These are phyloP conservation scores for Ceratocystis variospora DNA, from an alignment of 2,329 filamentous ascomycete genomes.

Conservation along the genomic window DNA sequence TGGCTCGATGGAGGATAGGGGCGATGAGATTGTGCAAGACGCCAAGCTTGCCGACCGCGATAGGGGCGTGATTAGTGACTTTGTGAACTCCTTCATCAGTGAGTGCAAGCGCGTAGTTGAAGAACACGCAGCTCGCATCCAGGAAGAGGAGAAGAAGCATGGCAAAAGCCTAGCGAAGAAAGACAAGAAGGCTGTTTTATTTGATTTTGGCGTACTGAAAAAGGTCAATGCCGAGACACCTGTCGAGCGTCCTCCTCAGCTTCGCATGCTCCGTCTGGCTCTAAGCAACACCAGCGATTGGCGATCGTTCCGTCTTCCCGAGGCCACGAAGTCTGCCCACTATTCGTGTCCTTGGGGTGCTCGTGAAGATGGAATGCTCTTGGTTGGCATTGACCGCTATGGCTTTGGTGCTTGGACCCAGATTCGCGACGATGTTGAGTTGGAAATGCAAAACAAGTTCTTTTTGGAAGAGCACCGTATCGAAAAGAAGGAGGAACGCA, in stretches of 20 bases:
- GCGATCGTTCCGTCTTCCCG: constrained; percentile 69
- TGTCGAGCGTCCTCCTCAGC: constrained; percentile 76
- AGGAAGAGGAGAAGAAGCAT: constrained; percentile 67
- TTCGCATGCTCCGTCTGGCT: constrained; percentile 67
- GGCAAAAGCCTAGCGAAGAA: constrained; percentile 87
- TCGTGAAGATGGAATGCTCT: constrained; percentile 91
- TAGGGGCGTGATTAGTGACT: constrained; percentile 58
- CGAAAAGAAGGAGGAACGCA: constrained; percentile 88
- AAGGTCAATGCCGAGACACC: constrained; percentile 94
- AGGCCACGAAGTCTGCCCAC: constrained; percentile 81
- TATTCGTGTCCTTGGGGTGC: constrained; percentile 89
- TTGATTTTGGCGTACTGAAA: constrained; percentile 86
- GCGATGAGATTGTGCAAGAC: constrained; percentile 75
- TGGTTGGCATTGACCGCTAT: constrained; percentile 81
- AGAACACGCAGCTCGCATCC: constrained; percentile 54
- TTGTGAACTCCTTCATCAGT: constrained; percentile 60
- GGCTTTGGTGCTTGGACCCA: constrained; percentile 92
- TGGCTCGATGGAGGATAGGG: constrained; percentile 76
- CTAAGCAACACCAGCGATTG: constrained; percentile 55
- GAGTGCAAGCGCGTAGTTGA: constrained; percentile 46
- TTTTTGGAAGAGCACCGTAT: constrained; percentile 97
- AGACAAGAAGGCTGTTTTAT: constrained; percentile 90
- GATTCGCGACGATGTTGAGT: constrained; percentile 80
- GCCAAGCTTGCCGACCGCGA: constrained; percentile 76
- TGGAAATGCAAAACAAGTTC: constrained; percentile 78